Conservation (phyloP, 257 asterid genomes). For the Lavandula angustifolia region DNA sequence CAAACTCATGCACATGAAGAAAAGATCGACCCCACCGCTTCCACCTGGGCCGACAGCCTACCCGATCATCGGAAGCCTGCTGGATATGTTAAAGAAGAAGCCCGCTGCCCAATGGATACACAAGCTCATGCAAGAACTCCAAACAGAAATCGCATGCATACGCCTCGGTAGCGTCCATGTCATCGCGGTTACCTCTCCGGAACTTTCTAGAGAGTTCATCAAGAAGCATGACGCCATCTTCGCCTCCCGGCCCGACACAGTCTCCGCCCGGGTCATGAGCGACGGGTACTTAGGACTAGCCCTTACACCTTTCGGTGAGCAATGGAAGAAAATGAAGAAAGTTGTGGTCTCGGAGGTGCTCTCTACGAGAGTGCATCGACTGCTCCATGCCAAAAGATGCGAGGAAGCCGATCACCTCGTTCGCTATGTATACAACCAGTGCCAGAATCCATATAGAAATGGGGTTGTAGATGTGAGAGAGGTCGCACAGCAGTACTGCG, state of each 20-base stretch:
- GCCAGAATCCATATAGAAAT: background rate
- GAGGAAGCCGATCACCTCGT: too few relatives aligned
- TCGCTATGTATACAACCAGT: constrained; percentile 24
- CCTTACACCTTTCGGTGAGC: constrained; percentile 13
- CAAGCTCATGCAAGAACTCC: constrained; percentile 29
- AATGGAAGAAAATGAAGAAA: constrained; percentile 37
- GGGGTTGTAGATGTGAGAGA: constrained; percentile 31
- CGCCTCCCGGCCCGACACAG: constrained; percentile 27
- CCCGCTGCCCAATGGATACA: constrained; percentile 33
- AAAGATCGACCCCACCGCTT: background rate
- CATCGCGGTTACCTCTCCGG: too few relatives aligned
- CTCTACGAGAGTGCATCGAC: too few relatives aligned
- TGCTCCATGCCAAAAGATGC: too few relatives aligned
- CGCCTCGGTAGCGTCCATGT: too few relatives aligned
- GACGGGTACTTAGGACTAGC: constrained; percentile 20
- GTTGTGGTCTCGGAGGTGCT: constrained; percentile 24
- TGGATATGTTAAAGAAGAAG: constrained; percentile 2
- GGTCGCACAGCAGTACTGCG: constrained; percentile 30
- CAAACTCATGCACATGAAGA: background rate
- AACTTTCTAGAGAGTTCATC: constrained; percentile 37
- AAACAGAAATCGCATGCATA: constrained; percentile 35
- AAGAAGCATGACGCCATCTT: constrained; percentile 24
- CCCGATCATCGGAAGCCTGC: constrained; percentile 30
- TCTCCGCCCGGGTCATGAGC: constrained; percentile 8
- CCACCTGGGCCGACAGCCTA: constrained; percentile 12